phyloP scores from a whole-genome alignment of 306 rosid genomes.

The Abrus precatorius region DNA sequence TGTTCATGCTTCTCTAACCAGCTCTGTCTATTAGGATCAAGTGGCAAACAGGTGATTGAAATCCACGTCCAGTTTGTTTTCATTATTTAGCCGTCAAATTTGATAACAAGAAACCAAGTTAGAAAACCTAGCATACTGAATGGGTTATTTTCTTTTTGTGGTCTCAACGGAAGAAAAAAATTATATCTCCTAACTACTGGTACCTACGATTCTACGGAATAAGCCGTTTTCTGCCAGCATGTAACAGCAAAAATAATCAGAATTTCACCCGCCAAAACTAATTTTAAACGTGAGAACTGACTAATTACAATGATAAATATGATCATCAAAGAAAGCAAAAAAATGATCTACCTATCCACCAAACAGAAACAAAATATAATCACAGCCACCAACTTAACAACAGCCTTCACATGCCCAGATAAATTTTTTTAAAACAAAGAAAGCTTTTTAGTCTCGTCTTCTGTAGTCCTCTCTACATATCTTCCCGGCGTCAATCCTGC shows the following conservation, averaged over 20 bases:
- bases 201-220: not conserved
- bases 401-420: constrained; percentile 36
- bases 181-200: too few species aligned
- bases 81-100: not conserved
- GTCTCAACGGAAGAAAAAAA: not conserved
- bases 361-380: constrained; percentile 47
- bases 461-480: constrained; percentile 39
- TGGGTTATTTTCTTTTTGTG: not conserved
- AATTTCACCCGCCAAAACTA: constrained; percentile 42
- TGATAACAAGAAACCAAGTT: not conserved
- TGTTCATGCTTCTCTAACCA: not conserved
- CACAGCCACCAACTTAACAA: constrained; percentile 44
- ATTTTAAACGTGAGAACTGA: constrained; percentile 32
- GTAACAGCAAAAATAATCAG: constrained; percentile 19
- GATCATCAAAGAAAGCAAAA: constrained; percentile 40
- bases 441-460: constrained; percentile 22
- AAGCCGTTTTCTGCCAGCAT: constrained; percentile 21
- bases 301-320: constrained; percentile 63
- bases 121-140: constrained; percentile 3
- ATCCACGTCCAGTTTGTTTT: too few species aligned
- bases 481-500: constrained; percentile 57
- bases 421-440: constrained; percentile 36
- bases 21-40: too few species aligned
- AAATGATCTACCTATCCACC: constrained; percentile 43
- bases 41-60: too few species aligned